Evolutionary conservation across 345 rosid species (phyloP), one percentile per base, ranked within the genome.

Genomic region (Ceriops decandra): DNA sequence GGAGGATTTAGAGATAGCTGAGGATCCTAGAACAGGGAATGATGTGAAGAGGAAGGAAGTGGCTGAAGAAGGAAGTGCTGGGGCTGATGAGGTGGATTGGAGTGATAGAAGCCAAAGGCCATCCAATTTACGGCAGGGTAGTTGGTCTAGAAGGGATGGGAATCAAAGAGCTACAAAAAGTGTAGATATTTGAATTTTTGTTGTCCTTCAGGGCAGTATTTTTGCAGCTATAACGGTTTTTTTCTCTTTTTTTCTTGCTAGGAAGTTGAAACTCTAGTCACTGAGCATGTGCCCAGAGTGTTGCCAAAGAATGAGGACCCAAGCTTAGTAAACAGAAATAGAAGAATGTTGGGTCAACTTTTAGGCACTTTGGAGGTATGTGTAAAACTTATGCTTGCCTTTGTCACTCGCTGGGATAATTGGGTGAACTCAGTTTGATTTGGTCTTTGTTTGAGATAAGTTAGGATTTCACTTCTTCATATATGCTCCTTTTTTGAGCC

Each of bases 301-400:
- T 76, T 95, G 57, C 99, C 96, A 0, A 91, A 87, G 86, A 72
- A 91, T 72, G 97, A 95, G 79, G 99, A 95, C 84, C 99, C 97
- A 53, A 91, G 85, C 38, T 75, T 91, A 81, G 89, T 91, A 73
- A 90, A 80, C 74, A 85, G 99, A 80, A 95, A 95, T 81, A 95
- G 84, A 80, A 86, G 99, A 79, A 95, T 95, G 96, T 72, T 95
- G 57, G 99, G 97, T 52, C 97, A 88, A 78, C 98, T 95, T 76
- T 79, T 88, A 70, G 99, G 99, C 59, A 95, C 99, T 70, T 81
- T 91, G 79, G 99, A 95, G 98, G 99, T 95, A 85, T 74, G 79
- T 30, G 32, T 67, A 46, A 15, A 42, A 42, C 5, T 42, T 42
- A 42, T 42, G 49, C 5, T 3, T 42, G 49, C 19, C 49, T 42